Evolutionary conservation across 2,329 filamentous ascomycete genomes (phyloP).

Genomic region (Fusarium sp.): DNA sequence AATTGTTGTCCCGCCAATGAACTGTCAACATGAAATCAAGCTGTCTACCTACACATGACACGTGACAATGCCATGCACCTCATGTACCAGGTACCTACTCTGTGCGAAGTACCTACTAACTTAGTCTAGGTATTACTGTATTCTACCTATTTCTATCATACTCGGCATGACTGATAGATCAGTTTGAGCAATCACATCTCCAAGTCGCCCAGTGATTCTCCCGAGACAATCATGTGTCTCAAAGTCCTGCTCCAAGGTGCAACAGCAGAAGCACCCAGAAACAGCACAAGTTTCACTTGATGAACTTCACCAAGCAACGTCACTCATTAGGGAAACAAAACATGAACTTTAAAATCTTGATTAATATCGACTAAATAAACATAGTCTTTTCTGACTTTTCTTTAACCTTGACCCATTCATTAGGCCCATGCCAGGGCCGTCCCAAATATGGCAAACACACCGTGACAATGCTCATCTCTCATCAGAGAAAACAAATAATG

Average conservation of each 20-base stretch:
- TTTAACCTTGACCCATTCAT: slow-evolving; percentile 40
- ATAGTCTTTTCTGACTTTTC: slow-evolving; percentile 43
- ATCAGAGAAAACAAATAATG: slow-evolving; percentile 35
- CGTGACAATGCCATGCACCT: neutral
- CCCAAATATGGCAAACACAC: slow-evolving; percentile 41
- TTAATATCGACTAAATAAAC: slow-evolving; percentile 39
- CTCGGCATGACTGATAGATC: neutral
- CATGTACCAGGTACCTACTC: neutral
- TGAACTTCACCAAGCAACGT: neutral
- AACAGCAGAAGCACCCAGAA: neutral
- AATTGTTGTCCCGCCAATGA: slow-evolving; percentile 15
- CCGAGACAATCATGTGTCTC: neutral
- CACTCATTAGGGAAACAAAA: neutral
- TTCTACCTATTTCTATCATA: neutral
- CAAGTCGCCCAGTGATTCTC: neutral
- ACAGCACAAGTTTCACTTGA: neutral
- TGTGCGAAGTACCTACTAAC: too few relatives aligned
- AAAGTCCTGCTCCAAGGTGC: neutral
- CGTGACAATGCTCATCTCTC: slow-evolving; percentile 41
- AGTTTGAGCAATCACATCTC: neutral
- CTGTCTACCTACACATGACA: neutral
- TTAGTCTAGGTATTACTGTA: too few relatives aligned
- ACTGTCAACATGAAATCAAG: neutral
- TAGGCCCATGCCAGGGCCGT: slow-evolving; percentile 39
- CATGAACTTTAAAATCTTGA: slow-evolving; percentile 32